Base-by-base conservation (phyloP, 441 rosid genomes). In the Bocquillonia castaneifolia region DNA sequence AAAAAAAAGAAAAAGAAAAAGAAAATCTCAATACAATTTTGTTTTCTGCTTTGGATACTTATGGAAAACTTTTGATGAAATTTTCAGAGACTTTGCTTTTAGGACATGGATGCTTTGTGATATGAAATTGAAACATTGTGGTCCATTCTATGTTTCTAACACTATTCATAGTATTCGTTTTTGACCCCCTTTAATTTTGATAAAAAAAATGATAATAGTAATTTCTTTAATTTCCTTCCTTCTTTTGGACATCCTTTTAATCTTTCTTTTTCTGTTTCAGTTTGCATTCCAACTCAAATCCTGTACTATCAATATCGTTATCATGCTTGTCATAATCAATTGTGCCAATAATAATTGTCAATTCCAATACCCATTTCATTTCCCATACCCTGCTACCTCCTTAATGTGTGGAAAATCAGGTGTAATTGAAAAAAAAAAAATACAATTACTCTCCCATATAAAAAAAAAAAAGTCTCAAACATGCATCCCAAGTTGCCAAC, bases 61-160 rank as follows among this genome's bases (percentile, higher is more conserved):
- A 39, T 39, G 9, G 40, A 15, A 36, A 39, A 31, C 12, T 4
- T 10, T 51, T 2, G 0, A 5, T 29, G 12, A 20, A 53, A 40
- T 17, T 15, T 26, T 68, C 23, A 18, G 51, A 25, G 39, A 59
- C 17, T 68, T 34, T 56, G 22, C 17, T 13, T 48, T 48, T 15
- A 59, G 47, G 13, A 66, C 45, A 23, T 48, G 66, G 63, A 15
- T 69, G 72, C 59, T 61, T 60, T 50, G 18, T 23, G 44, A 48
- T 26, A 52, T 37, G 26, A 26, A 48, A 26, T n/a, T 28, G 29
- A 60, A 37, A 37, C 18, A 17, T 50, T 69, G 72, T 61, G 66
- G 67, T 60, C 72, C 72, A 50, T 51, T 59, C 25, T 7, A n/a
- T 56, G 56, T 44, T 57, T 42, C 55, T 36, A 37, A 36, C 5